Conservation (phyloP, 495 filamentous ascomycete genomes). For the Penicillium turbatum region DNA sequence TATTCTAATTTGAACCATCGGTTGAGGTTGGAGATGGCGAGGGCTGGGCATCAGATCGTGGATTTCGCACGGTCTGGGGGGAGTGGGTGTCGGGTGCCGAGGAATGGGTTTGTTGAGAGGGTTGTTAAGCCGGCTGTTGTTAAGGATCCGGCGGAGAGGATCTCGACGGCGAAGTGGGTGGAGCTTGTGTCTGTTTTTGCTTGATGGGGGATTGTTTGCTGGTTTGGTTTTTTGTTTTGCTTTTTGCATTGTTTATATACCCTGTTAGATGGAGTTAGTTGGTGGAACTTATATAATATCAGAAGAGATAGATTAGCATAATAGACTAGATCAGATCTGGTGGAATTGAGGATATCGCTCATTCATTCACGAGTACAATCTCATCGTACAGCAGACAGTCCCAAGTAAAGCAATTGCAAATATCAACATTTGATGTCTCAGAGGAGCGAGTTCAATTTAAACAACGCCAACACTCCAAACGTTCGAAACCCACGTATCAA, state of each 20-base stretch:
- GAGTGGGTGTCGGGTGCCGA: slow-evolving; percentile 39
- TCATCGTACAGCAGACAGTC: neutral
- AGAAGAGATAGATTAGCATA: neutral
- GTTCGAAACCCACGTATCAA: neutral
- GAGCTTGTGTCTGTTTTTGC: slow-evolving; percentile 12
- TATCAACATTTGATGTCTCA: too few relatives aligned
- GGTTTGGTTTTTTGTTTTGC: neutral
- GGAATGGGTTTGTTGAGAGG: slow-evolving; percentile 43
- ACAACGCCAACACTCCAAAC: neutral
- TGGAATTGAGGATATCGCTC: neutral
- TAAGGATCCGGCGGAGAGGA: slow-evolving; percentile 41
- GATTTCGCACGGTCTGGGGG: slow-evolving; percentile 41
- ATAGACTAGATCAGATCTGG: neutral
- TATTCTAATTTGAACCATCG: slow-evolving; percentile 46
- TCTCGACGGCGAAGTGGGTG: slow-evolving; percentile 35
- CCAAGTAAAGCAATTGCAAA: neutral
- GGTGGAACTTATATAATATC: slow-evolving; percentile 1
- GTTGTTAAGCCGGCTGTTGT: slow-evolving; percentile 37
- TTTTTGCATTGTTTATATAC: slow-evolving; percentile 17
- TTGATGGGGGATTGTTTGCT: neutral
- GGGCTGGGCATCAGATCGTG: slow-evolving; percentile 45
- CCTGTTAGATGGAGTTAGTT: slow-evolving; percentile 16
- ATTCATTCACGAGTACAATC: neutral
- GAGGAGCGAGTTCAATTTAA: neutral
- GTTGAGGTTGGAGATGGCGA: slow-evolving; percentile 44